Percentiles rank a stretch among this genome's conserved stretches.
These are phyloP conservation scores for Trichoderma citrinoviride DNA, from an alignment of 2,329 filamentous ascomycete genomes.

Conservation along the genomic window DNA sequence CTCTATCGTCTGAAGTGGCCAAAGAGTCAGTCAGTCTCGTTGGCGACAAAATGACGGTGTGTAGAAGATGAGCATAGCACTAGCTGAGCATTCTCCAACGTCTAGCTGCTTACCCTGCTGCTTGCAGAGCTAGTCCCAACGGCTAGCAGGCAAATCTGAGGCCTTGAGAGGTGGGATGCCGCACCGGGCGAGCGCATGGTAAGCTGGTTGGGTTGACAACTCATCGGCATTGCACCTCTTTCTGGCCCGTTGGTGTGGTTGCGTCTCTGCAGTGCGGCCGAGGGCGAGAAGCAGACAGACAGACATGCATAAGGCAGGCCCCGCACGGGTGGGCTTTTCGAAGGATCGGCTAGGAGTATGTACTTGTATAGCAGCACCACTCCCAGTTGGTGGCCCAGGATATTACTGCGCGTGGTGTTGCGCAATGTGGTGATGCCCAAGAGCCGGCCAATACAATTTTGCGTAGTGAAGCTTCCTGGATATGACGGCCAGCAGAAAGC, in stretches of 20 bases:
- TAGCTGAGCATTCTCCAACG: neutral
- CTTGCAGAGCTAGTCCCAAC: neutral
- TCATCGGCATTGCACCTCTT: slow-evolving; percentile 11
- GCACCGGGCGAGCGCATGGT: neutral
- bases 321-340: slow-evolving; percentile 4
- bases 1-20: neutral
- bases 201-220: slow-evolving; percentile 10
- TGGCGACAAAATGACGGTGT: slow-evolving; percentile 1
- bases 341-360: slow-evolving; percentile 10
- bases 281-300: slow-evolving; percentile 1
- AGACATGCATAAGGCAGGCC: slow-evolving; percentile 3
- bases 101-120: slow-evolving; percentile 14
- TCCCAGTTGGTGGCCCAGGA: neutral
- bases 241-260: slow-evolving; percentile 1
- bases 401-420: neutral
- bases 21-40: slow-evolving; percentile 5
- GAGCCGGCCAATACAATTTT: neutral
- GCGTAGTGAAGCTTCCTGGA: neutral
- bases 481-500: neutral
- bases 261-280: neutral
- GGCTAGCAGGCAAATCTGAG: neutral
- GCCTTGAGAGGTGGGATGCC: neutral
- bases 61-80: slow-evolving; percentile 17
- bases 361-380: slow-evolving; percentile 2
- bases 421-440: slow-evolving; percentile 14